Conservation (phyloP, 352 stramenopile species). For the Globisporangium sylvaticum region DNA sequence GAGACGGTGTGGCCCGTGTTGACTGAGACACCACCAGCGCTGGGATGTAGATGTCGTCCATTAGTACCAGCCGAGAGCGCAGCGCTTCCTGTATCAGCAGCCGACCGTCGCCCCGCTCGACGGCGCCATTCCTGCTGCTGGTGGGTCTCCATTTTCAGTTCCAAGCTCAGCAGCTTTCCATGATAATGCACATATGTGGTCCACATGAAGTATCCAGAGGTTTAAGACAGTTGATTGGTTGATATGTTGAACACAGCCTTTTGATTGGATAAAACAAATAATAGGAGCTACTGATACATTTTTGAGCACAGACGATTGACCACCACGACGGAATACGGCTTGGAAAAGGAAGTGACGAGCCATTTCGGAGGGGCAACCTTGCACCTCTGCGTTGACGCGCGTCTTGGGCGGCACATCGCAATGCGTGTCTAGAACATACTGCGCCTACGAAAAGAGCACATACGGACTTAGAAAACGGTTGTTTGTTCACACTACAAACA, state of each 20-base stretch:
- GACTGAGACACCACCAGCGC: no score
- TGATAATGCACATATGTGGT: background rate
- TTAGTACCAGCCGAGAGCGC: background rate
- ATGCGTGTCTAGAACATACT: constrained; percentile 35
- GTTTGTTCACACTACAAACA: background rate
- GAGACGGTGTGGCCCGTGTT: constrained; percentile 12
- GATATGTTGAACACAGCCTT: background rate
- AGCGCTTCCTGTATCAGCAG: background rate
- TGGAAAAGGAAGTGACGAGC: constrained; percentile 11
- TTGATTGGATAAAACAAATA: constrained; percentile 14
- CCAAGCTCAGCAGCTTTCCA: background rate
- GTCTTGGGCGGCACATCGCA: background rate
- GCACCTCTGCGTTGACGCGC: background rate
- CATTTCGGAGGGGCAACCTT: background rate
- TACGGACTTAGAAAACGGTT: background rate
- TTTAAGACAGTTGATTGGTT: background rate
- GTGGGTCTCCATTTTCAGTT: constrained; percentile 11
- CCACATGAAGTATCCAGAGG: background rate
- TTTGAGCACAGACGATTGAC: background rate
- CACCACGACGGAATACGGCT: constrained; percentile 9
- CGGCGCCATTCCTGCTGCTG: constrained; percentile 16
- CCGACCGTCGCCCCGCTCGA: constrained; percentile 8
- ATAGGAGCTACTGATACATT: constrained; percentile 15
- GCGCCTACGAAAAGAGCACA: constrained; percentile 20
- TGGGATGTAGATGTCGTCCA: background rate